These are phyloP conservation scores for Xerocomus brunneocitrinus DNA, from an alignment of 768 basidiomycete genomes.

Conservation along the genomic window DNA sequence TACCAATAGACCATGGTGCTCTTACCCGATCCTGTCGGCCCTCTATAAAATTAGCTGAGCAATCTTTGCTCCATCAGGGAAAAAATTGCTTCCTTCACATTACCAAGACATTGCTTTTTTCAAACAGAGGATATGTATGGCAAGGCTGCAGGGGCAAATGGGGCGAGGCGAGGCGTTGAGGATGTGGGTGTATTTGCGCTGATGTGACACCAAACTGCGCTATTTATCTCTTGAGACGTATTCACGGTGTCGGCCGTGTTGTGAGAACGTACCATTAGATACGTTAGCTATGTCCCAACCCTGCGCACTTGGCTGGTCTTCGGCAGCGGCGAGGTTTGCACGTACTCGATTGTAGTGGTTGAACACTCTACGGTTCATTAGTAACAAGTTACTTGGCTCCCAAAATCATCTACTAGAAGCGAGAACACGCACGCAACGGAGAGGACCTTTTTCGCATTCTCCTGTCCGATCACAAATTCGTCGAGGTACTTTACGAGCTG, in stretches of 20 bases:
- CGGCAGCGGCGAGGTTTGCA: slow-evolving; percentile 55
- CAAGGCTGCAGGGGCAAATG: slow-evolving; percentile 37
- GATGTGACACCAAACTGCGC: slow-evolving; percentile 43
- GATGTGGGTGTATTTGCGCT: slow-evolving; percentile 62
- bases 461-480: slow-evolving; percentile 89
- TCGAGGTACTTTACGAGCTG: slow-evolving; percentile 84
- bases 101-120: slow-evolving; percentile 95
- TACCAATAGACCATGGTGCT: slow-evolving; percentile 11
- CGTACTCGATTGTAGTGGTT: slow-evolving; percentile 91
- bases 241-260: neutral
- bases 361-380: slow-evolving; percentile 59
- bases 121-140: slow-evolving; percentile 58
- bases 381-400: neutral
- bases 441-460: slow-evolving; percentile 87
- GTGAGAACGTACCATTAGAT: slow-evolving; percentile 28
- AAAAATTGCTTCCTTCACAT: slow-evolving; percentile 50
- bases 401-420: neutral
- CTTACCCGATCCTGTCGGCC: slow-evolving; percentile 80
- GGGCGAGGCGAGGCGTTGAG: slow-evolving; percentile 34
- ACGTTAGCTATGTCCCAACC: slow-evolving; percentile 25
- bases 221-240: slow-evolving; percentile 12
- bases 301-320: slow-evolving; percentile 32
- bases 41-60: slow-evolving; percentile 38
- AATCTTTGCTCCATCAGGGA: slow-evolving; percentile 1
- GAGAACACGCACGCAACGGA: slow-evolving; percentile 77